These are phyloP conservation scores for Debaryomyces subglobosus DNA, from an alignment of 1,139 yeast genomes.

Conservation along the genomic window DNA sequence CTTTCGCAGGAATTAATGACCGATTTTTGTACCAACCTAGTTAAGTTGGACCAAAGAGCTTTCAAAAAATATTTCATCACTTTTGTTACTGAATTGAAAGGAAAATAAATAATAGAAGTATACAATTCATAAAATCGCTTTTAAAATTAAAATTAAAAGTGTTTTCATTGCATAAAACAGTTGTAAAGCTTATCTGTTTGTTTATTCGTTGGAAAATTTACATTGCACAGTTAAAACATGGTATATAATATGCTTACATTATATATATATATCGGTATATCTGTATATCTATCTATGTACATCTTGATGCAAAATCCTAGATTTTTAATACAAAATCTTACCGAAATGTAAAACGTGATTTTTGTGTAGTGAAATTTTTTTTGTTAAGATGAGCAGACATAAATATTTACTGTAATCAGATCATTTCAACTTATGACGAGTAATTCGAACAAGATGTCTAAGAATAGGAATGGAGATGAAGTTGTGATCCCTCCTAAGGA, in stretches of 20 bases:
- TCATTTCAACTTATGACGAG: neutral
- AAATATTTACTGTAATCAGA: neutral
- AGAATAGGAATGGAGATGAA: constrained; percentile 30
- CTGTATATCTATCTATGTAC: constrained; percentile 2
- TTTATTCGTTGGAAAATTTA: neutral
- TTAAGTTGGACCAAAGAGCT: constrained; percentile 55
- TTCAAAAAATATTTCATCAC: constrained; percentile 67
- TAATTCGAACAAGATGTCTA: constrained; percentile 20
- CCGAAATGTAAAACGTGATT: constrained; percentile 6
- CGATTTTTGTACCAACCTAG: constrained; percentile 60
- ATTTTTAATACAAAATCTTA: neutral
- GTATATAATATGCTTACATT: neutral
- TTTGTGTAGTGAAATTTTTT: constrained; percentile 9
- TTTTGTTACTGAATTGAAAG: constrained; percentile 54
- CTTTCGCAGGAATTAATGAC: constrained; percentile 56
- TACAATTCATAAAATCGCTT: neutral
- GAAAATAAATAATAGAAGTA: constrained; percentile 14
- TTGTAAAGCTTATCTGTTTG: neutral
- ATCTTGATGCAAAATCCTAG: neutral
- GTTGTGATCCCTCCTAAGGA: constrained; percentile 67
- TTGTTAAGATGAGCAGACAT: constrained; percentile 9
- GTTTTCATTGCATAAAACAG: constrained; percentile 5
- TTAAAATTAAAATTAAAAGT: neutral
- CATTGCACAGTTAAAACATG: neutral
- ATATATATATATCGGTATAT: neutral